phyloP scores from a whole-genome alignment of 2,329 filamentous ascomycete genomes.

The Atkinsonella hypoxylon region DNA sequence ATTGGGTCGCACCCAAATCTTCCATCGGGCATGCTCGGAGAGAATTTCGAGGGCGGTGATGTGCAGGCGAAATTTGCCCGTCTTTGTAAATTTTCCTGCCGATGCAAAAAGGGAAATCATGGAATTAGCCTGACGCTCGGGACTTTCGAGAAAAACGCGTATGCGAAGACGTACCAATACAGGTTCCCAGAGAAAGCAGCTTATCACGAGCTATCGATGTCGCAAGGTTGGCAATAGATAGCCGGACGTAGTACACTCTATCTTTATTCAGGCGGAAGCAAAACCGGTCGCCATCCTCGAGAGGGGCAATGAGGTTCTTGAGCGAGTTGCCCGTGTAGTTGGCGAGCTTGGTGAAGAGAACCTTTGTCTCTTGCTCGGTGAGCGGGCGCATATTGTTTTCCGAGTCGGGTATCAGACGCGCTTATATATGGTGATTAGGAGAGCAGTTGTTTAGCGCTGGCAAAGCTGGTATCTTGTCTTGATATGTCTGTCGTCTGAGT shows the following conservation, averaged over 20 bases:
- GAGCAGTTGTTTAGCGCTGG: too few species aligned
- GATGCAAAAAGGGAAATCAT: not conserved
- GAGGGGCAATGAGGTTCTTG: constrained; percentile 69
- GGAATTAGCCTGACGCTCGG: too few species aligned
- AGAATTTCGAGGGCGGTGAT: constrained; percentile 82
- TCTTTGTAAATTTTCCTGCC: constrained; percentile 86
- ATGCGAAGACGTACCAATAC: constrained; percentile 43
- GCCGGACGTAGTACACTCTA: constrained; percentile 83
- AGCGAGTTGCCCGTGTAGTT: constrained; percentile 83
- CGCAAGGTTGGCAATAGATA: constrained; percentile 82
- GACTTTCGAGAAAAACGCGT: too few species aligned
- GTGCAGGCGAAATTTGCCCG: constrained; percentile 88
- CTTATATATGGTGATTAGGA: not conserved
- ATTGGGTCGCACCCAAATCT: constrained; percentile 94
- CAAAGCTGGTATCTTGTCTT: too few species aligned
- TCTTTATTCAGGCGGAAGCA: constrained; percentile 76
- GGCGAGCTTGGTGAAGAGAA: constrained; percentile 83
- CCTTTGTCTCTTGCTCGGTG: constrained; percentile 67
- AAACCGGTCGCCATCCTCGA: constrained; percentile 62
- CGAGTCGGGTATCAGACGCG: not conserved
- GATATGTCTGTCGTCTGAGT: too few species aligned
- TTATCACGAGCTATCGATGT: constrained; percentile 73
- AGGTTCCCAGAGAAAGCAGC: constrained; percentile 79
- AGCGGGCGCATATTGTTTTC: constrained; percentile 57
- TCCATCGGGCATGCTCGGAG: constrained; percentile 83